A percentile compares a stretch with the other conserved stretches of the same genome.
phyloP scores from a whole-genome alignment of 1,139 yeast species.

The Suhomyces bokatorum region DNA sequence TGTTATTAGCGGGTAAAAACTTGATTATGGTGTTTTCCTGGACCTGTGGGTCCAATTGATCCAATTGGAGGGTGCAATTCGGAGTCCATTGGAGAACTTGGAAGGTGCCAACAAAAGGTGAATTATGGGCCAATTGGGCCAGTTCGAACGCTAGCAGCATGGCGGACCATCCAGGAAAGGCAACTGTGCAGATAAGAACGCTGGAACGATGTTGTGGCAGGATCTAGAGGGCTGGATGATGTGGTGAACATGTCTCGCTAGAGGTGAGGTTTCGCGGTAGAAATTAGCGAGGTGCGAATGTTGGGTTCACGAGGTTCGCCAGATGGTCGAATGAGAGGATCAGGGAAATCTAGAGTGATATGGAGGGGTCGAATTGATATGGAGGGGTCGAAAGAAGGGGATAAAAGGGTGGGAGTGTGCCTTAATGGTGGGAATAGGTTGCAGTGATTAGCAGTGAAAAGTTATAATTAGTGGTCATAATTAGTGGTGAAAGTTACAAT shows the following conservation, averaged over 20 bases:
- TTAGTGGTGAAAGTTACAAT: too few species aligned
- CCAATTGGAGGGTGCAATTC: neutral
- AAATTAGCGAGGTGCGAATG: neutral
- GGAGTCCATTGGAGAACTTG: neutral
- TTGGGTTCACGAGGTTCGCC: too few species aligned
- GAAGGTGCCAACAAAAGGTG: neutral
- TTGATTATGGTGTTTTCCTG: constrained; percentile 1
- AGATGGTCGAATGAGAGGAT: too few species aligned
- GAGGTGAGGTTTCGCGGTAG: neutral
- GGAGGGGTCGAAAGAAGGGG: too few species aligned
- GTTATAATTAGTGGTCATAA: too few species aligned
- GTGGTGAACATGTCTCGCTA: neutral
- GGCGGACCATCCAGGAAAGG: neutral
- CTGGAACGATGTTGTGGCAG: too few species aligned
- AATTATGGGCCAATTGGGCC: neutral
- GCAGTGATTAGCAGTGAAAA: too few species aligned
- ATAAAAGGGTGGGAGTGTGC: too few species aligned
- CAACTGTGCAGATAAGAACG: too few species aligned
- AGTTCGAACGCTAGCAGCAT: neutral
- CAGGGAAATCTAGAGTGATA: too few species aligned
- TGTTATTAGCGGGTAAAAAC: neutral
- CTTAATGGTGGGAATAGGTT: too few species aligned
- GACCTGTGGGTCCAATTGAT: neutral
- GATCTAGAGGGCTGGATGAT: neutral
- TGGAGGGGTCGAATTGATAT: too few species aligned